Base-by-base conservation (phyloP, 257 asterid genomes). In the Ilex aquifolium region DNA sequence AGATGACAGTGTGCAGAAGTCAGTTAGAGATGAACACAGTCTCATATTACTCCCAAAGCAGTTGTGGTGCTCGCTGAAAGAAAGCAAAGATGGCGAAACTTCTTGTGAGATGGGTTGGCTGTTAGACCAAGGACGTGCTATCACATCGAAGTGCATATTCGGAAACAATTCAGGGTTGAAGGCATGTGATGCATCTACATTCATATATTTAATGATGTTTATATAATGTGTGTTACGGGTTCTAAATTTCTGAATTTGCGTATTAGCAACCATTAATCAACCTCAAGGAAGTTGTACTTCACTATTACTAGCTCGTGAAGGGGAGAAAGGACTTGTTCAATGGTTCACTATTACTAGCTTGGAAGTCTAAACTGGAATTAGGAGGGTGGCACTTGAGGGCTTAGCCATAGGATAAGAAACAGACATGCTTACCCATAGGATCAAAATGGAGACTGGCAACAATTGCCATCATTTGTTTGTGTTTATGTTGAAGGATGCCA, bases 81-180 rank as follows among this genome's bases (percentile, higher is more conserved):
- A 16, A 40, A 52, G 53, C 6, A 76, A 63, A 27, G 70, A 62
- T 27, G 69, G 68, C 1, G 83, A 62, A 74, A 79, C 82, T 67
- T 75, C 57, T 57, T 81, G 87, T 61, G 92, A 88, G 63, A 96
- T 79, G 7, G 96, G 98, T 29, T 88, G 98, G 97, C 58, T 91
- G 74, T 53, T 86, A 63, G 90, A 70, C 11, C 69, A 78, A 13
- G 95, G 90, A 50, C 79, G 72, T 39, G 85, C 86, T 54, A 74
- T 88, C 69, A 85, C 93, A 16, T 87, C 95, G 50, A 86, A 63
- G 70, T 86, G 95, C 77, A 66, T 73, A 56, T 80, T 91, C 72
- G 79, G 92, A 27, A 74, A 68, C 62, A 57, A 69, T 2, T 79
- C 70, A 15, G 74, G 72, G 60, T 82, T 89, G 61, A 85, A 80